Evolutionary conservation across 495 filamentous ascomycete species (phyloP), one percentile per base, ranked within the genome.

Genomic region (Penicillium arizonense): DNA sequence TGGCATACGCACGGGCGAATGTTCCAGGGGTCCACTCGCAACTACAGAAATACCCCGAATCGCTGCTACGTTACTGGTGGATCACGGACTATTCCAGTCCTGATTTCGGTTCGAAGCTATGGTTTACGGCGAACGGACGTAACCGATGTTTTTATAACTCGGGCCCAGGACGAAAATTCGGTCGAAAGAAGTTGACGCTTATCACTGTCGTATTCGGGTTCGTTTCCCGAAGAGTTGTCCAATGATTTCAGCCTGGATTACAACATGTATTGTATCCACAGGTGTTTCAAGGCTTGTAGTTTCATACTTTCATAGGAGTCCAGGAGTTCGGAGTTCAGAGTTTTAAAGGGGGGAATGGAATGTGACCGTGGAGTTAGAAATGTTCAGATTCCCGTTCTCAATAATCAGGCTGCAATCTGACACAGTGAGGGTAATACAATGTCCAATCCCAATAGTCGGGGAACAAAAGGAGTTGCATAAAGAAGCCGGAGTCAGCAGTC

Each of bases 401-500:
- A 30, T 6, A 30, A 2, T 30, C 0, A 30, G 28, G 28, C 5
- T 8, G 0, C 28, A 30, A 30, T 9, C 28, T 30, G 28, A 30
- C 28, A 30, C 0, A 7, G 18, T 1, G 18, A 18, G 28, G 5
- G 23, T 24, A 24, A 24, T 24, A 24, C 3, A 24, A 4, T 6
- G 5, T 24, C 23, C 23, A 24, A 24, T 24, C 23, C 23, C 23
- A 4, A 24, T 7, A 30, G 28, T 30, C 28, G 28, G 28, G 24
- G 28, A 30, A 30, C 28, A 8, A 30, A 30, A 30, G 28, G 28
- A 30, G 28, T 10, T 30, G 47, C 38, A 51, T 33, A 44, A 48
- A 30, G 28, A 30, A 30, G 28, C 30, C 53, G 53, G 53, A 56
- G 23, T 45, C 23, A 34, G 47, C 24, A 34, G 21, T 45, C 21